Conservation (phyloP, 1,284 basidiomycete species). For the Sanguinoderma infundibulare region DNA sequence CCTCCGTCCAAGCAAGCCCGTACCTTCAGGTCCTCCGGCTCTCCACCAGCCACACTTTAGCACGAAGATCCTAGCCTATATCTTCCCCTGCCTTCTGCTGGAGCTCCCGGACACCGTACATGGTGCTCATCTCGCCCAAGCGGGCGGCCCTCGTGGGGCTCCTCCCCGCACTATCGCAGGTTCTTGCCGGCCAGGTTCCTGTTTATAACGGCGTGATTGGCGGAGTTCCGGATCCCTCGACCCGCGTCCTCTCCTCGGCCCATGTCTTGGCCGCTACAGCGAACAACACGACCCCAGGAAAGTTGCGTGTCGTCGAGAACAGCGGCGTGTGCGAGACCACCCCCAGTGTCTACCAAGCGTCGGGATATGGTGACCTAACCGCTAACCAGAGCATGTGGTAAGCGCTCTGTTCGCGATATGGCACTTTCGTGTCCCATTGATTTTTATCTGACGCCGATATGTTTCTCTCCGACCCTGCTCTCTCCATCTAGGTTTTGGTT, state of each 20-base stretch:
- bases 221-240: constrained; percentile 36
- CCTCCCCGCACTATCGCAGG: constrained; percentile 17
- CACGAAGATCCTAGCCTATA: neutral
- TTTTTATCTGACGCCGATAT: neutral
- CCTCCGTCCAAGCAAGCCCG: constrained; percentile 2
- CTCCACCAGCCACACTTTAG: neutral
- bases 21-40: neutral
- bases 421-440: neutral
- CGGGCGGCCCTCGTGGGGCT: constrained; percentile 11
- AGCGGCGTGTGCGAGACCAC: constrained; percentile 64
- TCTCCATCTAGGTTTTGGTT: constrained; percentile 62
- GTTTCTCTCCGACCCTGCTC: neutral
- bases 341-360: constrained; percentile 58
- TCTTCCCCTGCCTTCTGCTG: neutral
- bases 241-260: constrained; percentile 8
- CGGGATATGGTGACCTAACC: constrained; percentile 63
- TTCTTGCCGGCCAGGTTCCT: constrained; percentile 43
- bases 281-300: constrained; percentile 43
- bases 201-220: constrained; percentile 50
- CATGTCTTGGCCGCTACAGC: constrained; percentile 18
- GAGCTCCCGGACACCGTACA: constrained; percentile 4
- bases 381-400: constrained; percentile 60
- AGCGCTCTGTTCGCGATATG: constrained; percentile 10
- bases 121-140: neutral
- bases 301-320: constrained; percentile 55